These are phyloP conservation scores for Copromyces sp. DNA, from an alignment of 495 filamentous ascomycete species.

Conservation along the genomic window DNA sequence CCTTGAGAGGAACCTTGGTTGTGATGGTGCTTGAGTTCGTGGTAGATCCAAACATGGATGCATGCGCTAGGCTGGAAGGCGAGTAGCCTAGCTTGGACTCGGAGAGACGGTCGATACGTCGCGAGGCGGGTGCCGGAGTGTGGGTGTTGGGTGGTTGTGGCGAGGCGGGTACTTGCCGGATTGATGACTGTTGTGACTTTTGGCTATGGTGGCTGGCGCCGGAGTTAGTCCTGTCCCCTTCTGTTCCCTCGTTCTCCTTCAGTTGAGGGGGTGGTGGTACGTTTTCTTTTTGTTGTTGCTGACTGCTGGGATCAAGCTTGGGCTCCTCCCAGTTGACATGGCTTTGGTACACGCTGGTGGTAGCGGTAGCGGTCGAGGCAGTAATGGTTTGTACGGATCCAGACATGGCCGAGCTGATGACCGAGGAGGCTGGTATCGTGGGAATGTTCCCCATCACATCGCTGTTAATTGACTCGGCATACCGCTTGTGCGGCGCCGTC, in stretches of 20 bases:
- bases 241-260: constrained; percentile 14
- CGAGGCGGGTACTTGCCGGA: constrained; percentile 4
- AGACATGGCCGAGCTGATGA: background rate
- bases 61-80: constrained; percentile 22
- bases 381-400: background rate
- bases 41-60: constrained; percentile 27
- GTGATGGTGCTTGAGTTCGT: constrained; percentile 31
- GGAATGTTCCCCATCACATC: background rate
- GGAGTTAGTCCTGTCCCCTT: background rate
- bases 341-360: background rate
- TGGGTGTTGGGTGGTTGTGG: background rate
- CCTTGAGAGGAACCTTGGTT: constrained; percentile 39
- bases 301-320: background rate
- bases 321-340: background rate
- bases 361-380: background rate
- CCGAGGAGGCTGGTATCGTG: background rate
- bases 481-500: background rate
- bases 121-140: background rate
- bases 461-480: background rate
- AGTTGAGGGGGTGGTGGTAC: background rate
- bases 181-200: constrained; percentile 43
- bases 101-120: background rate
- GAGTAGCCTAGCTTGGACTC: background rate
- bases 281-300: background rate
- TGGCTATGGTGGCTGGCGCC: constrained; percentile 27